Conservation (phyloP, 164 flowering plant genomes). For the Piper betle region DNA sequence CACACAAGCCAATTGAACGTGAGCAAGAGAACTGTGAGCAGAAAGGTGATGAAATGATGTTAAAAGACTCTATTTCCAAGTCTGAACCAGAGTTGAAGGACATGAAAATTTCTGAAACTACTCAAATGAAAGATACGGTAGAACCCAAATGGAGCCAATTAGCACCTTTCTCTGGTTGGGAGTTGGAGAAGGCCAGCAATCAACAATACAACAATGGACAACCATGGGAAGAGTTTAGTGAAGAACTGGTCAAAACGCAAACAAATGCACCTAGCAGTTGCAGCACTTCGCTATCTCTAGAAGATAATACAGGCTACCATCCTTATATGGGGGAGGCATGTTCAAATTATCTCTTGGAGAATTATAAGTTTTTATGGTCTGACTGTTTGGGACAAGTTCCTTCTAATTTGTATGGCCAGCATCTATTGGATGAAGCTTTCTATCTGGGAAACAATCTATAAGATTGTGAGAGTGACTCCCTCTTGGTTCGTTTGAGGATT, state of each 20-base stretch:
- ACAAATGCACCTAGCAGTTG: slow-evolving; percentile 5
- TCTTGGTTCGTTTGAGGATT: background rate
- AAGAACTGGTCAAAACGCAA: slow-evolving; percentile 13
- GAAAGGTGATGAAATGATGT: slow-evolving; percentile 3
- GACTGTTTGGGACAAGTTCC: slow-evolving; percentile 32
- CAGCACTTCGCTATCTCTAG: slow-evolving; percentile 27
- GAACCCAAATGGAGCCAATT: slow-evolving; percentile 8
- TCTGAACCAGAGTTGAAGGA: slow-evolving; percentile 1
- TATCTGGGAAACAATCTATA: slow-evolving; percentile 14
- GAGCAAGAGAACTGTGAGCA: slow-evolving; percentile 5
- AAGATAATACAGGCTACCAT: slow-evolving; percentile 16
- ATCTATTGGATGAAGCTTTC: slow-evolving; percentile 25
- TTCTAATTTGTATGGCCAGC: slow-evolving; percentile 32
- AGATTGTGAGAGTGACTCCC: background rate
- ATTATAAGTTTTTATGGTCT: slow-evolving; percentile 27
- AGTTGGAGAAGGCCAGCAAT: slow-evolving; percentile 8
- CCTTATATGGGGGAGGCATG: slow-evolving; percentile 17
- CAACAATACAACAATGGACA: slow-evolving; percentile 16
- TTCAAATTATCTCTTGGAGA: slow-evolving; percentile 16
- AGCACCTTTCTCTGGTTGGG: slow-evolving; percentile 2
- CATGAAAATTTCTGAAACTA: background rate
- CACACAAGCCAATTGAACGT: slow-evolving; percentile 33
- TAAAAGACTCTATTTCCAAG: background rate
- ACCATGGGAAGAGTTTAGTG: slow-evolving; percentile 20
- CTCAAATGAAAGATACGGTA: background rate